Conservation (phyloP, 2,329 filamentous ascomycete species). For the Fonsecaea monophora region DNA sequence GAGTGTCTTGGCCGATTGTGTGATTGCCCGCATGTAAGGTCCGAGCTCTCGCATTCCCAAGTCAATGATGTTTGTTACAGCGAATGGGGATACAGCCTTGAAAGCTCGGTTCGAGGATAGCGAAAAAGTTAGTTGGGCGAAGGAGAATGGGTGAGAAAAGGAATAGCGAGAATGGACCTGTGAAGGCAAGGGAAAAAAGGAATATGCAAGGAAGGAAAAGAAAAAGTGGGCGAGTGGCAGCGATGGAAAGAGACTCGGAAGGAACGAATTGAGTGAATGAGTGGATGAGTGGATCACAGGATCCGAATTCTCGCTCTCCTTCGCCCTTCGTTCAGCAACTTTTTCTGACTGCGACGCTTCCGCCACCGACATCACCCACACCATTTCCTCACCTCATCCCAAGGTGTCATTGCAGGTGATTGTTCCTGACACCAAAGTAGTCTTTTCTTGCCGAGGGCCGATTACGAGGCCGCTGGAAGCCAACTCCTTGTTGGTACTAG, state of each 20-base stretch:
- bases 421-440: background rate
- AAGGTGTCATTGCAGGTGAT: background rate
- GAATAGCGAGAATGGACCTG: background rate
- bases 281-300: background rate
- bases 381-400: background rate
- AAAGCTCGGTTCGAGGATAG: background rate
- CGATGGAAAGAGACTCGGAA: no score
- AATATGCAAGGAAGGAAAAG: background rate
- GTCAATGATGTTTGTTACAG: background rate
- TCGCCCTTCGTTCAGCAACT: background rate
- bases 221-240: background rate
- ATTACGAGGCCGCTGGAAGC: no score
- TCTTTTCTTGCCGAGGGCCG: constrained; percentile 7
- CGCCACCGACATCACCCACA: constrained; percentile 7
- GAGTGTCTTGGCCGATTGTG: background rate
- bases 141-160: background rate
- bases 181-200: background rate
- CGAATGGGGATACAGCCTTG: background rate
- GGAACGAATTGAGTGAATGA: background rate
- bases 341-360: constrained; percentile 11
- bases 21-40: background rate
- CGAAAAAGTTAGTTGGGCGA: background rate
- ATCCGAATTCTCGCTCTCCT: constrained; percentile 4
- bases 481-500: no score
- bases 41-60: background rate